A percentile compares a stretch with the other conserved stretches of the same genome.
phyloP scores from a whole-genome alignment of 192 early-diverging fungal genomes.

The Podila minutissima region DNA sequence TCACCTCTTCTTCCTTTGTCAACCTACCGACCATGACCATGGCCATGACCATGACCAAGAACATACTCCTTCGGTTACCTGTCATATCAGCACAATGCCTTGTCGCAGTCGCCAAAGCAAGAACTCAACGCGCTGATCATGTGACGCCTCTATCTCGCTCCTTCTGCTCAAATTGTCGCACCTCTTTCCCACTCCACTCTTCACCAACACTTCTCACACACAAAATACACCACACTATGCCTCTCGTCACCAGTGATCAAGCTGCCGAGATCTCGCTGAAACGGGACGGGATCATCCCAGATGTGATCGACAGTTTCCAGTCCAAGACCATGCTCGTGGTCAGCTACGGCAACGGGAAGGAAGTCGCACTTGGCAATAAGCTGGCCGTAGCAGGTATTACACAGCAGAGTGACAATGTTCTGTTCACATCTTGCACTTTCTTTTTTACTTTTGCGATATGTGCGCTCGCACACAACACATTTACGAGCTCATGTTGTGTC shows the following conservation, averaged over 20 bases:
- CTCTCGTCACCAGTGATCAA: conserved; percentile 56
- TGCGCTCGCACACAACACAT: too few relatives aligned
- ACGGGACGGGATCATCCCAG: conserved; percentile 55
- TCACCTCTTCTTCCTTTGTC: too few relatives aligned
- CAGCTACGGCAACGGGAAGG: conserved; percentile 28
- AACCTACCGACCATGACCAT: too few relatives aligned
- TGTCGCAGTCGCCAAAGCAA: too few relatives aligned
- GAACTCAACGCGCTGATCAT: too few relatives aligned
- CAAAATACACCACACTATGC: conserved; percentile 47
- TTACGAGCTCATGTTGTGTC: too few relatives aligned
- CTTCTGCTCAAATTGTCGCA: not conserved
- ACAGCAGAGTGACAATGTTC: too few relatives aligned
- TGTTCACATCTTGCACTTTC: too few relatives aligned
- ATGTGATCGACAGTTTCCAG: conserved; percentile 42
- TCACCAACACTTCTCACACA: not conserved
- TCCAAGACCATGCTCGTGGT: conserved; percentile 23
- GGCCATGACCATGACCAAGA: too few relatives aligned
- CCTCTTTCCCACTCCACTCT: not conserved
- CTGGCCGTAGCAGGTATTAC: conserved; percentile 27
- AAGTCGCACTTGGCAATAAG: conserved; percentile 39
- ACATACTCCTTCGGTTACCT: too few relatives aligned
- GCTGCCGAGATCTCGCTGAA: conserved; percentile 47
- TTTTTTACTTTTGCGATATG: too few relatives aligned
- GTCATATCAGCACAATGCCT: too few relatives aligned
- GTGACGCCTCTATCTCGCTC: not conserved